phyloP scores from a whole-genome alignment of 1,284 basidiomycete genomes.

The Trichosporon sp. region DNA sequence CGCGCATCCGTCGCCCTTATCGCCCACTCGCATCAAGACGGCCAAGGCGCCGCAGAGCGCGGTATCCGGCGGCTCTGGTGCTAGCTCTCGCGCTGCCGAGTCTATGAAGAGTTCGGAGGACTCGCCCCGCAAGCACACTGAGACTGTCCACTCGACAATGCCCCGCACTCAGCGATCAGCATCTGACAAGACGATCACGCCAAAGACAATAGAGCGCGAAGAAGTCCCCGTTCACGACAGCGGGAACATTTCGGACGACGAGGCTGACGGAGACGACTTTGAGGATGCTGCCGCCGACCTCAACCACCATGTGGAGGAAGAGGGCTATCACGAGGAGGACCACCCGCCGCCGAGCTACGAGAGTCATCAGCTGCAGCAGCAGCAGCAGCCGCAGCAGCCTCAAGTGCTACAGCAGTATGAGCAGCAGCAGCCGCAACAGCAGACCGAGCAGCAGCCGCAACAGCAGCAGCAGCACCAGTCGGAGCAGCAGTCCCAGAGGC shows the following conservation, averaged over 20 bases:
- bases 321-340: neutral
- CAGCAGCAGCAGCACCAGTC: neutral
- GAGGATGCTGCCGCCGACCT: neutral
- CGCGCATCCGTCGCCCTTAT: constrained; percentile 33
- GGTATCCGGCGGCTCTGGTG: constrained; percentile 5
- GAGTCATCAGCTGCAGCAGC: neutral
- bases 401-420: neutral
- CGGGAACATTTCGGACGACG: neutral
- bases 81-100: neutral
- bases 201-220: neutral
- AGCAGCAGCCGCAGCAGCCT: neutral
- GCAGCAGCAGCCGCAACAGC: neutral
- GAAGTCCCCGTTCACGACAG: neutral
- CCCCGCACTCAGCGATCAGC: neutral
- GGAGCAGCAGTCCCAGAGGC: neutral
- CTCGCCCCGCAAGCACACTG: constrained; percentile 20
- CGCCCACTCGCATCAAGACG: constrained; percentile 27
- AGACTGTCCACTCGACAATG: constrained; percentile 4
- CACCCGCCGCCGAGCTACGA: neutral
- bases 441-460: neutral
- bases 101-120: constrained; percentile 8
- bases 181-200: neutral
- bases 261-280: neutral
- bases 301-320: neutral
- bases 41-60: constrained; percentile 3